These are phyloP conservation scores for Myxozyma udenii DNA, from an alignment of 805 yeast species.

Conservation along the genomic window DNA sequence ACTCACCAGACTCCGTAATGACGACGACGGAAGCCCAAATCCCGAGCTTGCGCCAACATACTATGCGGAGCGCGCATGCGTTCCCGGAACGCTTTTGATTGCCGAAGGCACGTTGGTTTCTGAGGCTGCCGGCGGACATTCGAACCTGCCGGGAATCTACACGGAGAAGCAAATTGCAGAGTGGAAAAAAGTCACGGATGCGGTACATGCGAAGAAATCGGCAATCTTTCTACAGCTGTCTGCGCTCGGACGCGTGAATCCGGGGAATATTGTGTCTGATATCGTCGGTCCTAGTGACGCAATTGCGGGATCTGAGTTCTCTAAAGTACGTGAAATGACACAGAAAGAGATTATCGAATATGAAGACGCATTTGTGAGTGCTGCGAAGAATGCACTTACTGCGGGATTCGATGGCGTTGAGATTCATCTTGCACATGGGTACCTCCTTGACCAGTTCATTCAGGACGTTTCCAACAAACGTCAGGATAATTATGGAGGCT, in stretches of 20 bases:
- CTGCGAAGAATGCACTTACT: conserved; percentile 52
- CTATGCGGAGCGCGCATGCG: conserved; percentile 53
- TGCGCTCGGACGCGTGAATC: conserved; percentile 45
- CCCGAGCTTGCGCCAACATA: conserved; percentile 50
- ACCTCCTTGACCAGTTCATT: conserved; percentile 49
- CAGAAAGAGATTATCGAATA: conserved; percentile 46
- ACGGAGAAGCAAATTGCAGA: conserved; percentile 80
- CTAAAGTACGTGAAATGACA: conserved; percentile 12
- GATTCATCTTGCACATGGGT: conserved; percentile 64
- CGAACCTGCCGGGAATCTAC: conserved; percentile 46
- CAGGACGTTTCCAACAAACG: conserved; percentile 49
- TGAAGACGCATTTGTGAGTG: conserved; percentile 47
- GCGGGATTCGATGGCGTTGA: conserved; percentile 64
- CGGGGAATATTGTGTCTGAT: conserved; percentile 34
- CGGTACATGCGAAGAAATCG: conserved; percentile 46
- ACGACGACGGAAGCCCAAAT: conserved; percentile 19
- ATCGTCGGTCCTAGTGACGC: conserved; percentile 40
- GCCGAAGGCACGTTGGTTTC: conserved; percentile 59
- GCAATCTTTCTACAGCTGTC: conserved; percentile 46
- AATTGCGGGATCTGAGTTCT: background rate
- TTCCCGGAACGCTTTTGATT: conserved; percentile 56
- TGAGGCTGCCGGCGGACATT: conserved; percentile 43
- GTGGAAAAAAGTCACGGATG: conserved; percentile 54
- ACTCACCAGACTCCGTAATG: conserved; percentile 45
- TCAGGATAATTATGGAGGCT: conserved; percentile 62